Base-by-base conservation (phyloP, 2,329 filamentous ascomycete species). In the Pseudohalonectria lignicola region DNA sequence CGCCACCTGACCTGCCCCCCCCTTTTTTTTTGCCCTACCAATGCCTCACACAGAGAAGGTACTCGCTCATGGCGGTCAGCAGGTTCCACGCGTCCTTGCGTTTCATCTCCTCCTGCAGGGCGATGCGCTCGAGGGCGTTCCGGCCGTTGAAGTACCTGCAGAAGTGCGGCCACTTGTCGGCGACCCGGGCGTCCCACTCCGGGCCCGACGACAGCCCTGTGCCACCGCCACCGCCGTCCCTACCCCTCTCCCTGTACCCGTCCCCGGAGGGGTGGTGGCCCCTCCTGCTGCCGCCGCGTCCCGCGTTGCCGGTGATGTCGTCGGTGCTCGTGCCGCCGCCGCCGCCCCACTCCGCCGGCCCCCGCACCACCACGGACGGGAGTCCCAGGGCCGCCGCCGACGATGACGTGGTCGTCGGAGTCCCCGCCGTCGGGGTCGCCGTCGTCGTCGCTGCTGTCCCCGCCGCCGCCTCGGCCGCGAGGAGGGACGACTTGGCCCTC, bases 91-190 rank as follows among this genome's bases (percentile, higher is more conserved):
- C 71, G 48, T 84, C 80, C 61, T 90, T 93, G 40, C 86, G 70
- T 64, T 92, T 94, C 63, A 93, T 72, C 5, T 84, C 83, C 60
- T 95, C 86, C 40, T 82, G 73, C n/a, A 92, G 64, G 1, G 83
- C 76, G 46, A 98, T 82, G 49, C 88, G 79, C 62, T 98, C 92
- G 42, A 96, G 67, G 3, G 88, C 81, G 52, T 82, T 79, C 40
- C 71, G 74, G 1, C 92, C 92, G 55, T 96, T 88, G 49, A 96
- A 86, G 57, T 95, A 92, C 56, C 83, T 86, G 50, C 80, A 72
- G 49, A 94, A 77, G 32, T 71, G 65, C 2, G 76, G 74, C 82
- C 87, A 94, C 34, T 74, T 71, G 40, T 76, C 71, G 31, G 74
- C 68, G 12, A 84, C 58, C 41, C 77, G 74, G 13, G 66, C 63